Evolutionary conservation across 768 basidiomycete species (phyloP).

Genomic region (Rhizopogon vinicolor): DNA sequence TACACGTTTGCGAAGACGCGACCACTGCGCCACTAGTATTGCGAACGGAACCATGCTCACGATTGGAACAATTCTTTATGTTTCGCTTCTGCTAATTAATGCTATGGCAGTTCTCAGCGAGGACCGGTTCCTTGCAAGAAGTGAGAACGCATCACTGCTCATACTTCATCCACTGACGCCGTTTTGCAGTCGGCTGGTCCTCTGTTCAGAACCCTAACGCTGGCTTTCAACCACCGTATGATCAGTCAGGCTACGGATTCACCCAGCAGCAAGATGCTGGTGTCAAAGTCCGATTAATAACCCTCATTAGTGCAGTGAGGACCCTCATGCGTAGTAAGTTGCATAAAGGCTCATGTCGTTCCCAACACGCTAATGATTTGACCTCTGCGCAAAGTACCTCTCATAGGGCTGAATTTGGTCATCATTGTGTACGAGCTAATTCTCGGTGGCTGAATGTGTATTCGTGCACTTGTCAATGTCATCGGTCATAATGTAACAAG

Average conservation of each 20-base stretch:
- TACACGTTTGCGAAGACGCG: slow-evolving; percentile 12
- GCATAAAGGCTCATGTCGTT: neutral
- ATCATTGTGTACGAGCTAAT: slow-evolving; percentile 85
- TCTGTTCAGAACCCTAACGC: slow-evolving; percentile 53
- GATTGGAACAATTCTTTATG: slow-evolving; percentile 78
- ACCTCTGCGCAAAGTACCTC: slow-evolving; percentile 59
- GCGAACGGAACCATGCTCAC: slow-evolving; percentile 40
- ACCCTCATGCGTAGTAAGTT: slow-evolving; percentile 95
- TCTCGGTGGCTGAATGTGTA: slow-evolving; percentile 44
- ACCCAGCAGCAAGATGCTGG: slow-evolving; percentile 52
- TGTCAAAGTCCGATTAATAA: slow-evolving; percentile 82
- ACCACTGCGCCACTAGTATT: slow-evolving; percentile 2
- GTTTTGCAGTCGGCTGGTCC: slow-evolving; percentile 80
- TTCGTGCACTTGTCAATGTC: slow-evolving; percentile 7
- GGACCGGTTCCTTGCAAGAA: slow-evolving; percentile 91
- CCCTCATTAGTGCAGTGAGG: slow-evolving; percentile 91
- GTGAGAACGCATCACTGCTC: slow-evolving; percentile 42
- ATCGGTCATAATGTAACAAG: slow-evolving; percentile 5
- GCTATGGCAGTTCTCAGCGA: slow-evolving; percentile 94
- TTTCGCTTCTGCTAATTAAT: slow-evolving; percentile 84
- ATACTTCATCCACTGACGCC: slow-evolving; percentile 12
- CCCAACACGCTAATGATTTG: slow-evolving; percentile 9
- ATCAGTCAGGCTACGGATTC: slow-evolving; percentile 55
- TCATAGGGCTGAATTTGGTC: slow-evolving; percentile 83
- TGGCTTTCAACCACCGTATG: slow-evolving; percentile 63